A percentile compares a stretch with the other conserved stretches of the same genome.
Evolutionary conservation across 208 protist species (phyloP).

Genomic region (Angomonas desouzai): DNA sequence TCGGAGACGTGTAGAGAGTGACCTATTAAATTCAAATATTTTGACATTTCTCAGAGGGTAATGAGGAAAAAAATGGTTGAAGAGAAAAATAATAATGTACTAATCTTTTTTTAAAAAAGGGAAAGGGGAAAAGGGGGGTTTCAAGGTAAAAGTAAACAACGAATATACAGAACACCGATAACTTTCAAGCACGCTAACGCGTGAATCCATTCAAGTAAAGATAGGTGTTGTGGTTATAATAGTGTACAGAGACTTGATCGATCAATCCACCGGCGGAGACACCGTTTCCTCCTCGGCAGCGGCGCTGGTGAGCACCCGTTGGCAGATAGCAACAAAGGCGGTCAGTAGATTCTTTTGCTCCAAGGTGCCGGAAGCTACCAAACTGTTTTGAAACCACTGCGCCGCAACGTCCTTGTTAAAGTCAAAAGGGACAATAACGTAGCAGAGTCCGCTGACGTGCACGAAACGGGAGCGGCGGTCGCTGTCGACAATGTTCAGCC

Average conservation of each 20-base stretch:
- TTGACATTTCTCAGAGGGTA: constrained; percentile 39
- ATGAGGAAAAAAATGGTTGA: constrained; percentile 10
- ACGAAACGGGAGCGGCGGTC: constrained; percentile 71
- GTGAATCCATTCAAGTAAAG: too few relatives aligned
- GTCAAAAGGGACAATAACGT: constrained; percentile 37
- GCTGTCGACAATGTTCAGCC: constrained; percentile 73
- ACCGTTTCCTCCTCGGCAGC: too few relatives aligned
- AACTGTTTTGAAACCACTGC: constrained; percentile 76
- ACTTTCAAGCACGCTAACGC: too few relatives aligned
- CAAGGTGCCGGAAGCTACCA: constrained; percentile 40
- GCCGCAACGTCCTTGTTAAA: constrained; percentile 28
- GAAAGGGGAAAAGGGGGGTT: too few relatives aligned
- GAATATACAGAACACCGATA: too few relatives aligned
- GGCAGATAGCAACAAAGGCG: constrained; percentile 22
- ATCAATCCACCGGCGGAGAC: too few relatives aligned
- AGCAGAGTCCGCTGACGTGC: constrained; percentile 66
- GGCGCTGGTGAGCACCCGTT: not conserved
- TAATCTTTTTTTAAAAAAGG: too few relatives aligned
- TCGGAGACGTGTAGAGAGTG: constrained; percentile 55
- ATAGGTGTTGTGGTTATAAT: too few relatives aligned
- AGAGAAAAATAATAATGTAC: not conserved
- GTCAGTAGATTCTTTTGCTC: constrained; percentile 48
- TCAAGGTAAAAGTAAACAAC: too few relatives aligned
- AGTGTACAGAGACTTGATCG: too few relatives aligned
- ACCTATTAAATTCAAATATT: constrained; percentile 61